Evolutionary conservation across 2,329 filamentous ascomycete genomes (phyloP).

Genomic region (Exophiala sp.): DNA sequence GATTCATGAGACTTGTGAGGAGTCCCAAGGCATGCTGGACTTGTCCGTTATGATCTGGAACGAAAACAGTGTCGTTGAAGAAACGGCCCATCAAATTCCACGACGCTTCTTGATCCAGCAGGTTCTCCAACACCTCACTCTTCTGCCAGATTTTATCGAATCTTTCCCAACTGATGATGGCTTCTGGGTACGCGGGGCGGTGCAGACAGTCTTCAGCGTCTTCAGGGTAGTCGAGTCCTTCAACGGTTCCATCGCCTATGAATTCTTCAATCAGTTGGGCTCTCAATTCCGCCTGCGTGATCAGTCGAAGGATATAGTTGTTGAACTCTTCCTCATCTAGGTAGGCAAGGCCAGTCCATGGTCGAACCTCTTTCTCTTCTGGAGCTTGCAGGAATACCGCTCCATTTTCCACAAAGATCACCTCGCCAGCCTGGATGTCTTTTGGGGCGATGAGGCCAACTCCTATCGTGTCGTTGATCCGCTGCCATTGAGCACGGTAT

Average conservation of each 20-base stretch:
- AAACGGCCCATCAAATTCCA: background rate
- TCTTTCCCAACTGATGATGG: background rate
- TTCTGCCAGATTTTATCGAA: background rate
- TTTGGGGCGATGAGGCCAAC: constrained; percentile 2
- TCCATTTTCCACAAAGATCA: constrained; percentile 1
- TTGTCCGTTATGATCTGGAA: background rate
- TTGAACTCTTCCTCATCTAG: background rate
- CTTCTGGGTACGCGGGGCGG: background rate
- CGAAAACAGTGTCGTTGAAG: background rate
- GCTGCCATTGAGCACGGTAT: no score
- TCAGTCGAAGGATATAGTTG: background rate
- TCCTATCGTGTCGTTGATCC: background rate
- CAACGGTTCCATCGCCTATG: background rate
- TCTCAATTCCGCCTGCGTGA: background rate
- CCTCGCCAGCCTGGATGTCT: background rate
- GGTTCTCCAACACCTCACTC: background rate
- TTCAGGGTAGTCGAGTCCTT: background rate
- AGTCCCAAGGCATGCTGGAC: background rate
- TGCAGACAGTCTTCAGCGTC: background rate
- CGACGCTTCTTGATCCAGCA: background rate
- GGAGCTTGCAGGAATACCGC: background rate
- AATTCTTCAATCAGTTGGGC: background rate
- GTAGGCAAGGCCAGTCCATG: background rate
- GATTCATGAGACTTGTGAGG: constrained; percentile 10
- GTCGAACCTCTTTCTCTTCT: background rate